Base-by-base conservation (phyloP, 352 stramenopile genomes). In the Phytophthora pistaciae region DNA sequence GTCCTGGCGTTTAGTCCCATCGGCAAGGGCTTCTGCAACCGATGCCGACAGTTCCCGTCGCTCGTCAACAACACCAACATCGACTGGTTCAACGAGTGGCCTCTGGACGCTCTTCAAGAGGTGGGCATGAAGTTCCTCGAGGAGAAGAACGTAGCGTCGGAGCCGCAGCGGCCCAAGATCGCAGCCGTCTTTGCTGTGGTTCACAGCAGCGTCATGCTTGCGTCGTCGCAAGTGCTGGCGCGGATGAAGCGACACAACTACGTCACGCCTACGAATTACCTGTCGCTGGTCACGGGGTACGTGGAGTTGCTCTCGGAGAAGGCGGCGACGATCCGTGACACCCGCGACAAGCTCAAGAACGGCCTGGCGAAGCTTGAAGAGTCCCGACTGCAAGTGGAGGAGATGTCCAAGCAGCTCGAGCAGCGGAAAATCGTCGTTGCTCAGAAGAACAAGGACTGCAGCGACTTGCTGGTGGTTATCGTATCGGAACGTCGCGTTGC, bases 11-110 rank as follows among this genome's bases (percentile, higher is more conserved):
- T 98, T 57, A 97, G 88, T 67, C 95, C 95, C 0, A 97, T 98
- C 50, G 95, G 95, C 9, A 92, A 97, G 73, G 75, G 82, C 13
- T 95, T 96, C 66, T 84, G 87, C 46, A 90, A 94, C 54, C 83
- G 90, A 13, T 84, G 95, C 18, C 90, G 93, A 23, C 89, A 97
- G 67, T 98, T 98, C 70, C 95, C 95, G 36, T 96, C 90, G n/a
- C 79, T 98, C 16, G 92, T 98, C 2, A 98, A 98, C 67, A 98
- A 93, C 72, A 98, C 91, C 0, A 98, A 92, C 8, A 98, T 98
- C 61, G 93, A 98, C 64, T 98, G 92, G 92, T 97, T 98, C 78
- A 96, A 97, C 42, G 90, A 92, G 38, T 98, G 95, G 95, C 95
- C 95, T 1, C 64, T 93, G 0, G 95, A 98, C 46, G 95, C 95